These are phyloP conservation scores for Lyophyllum atratum DNA, from an alignment of 768 basidiomycete genomes.

Conservation along the genomic window DNA sequence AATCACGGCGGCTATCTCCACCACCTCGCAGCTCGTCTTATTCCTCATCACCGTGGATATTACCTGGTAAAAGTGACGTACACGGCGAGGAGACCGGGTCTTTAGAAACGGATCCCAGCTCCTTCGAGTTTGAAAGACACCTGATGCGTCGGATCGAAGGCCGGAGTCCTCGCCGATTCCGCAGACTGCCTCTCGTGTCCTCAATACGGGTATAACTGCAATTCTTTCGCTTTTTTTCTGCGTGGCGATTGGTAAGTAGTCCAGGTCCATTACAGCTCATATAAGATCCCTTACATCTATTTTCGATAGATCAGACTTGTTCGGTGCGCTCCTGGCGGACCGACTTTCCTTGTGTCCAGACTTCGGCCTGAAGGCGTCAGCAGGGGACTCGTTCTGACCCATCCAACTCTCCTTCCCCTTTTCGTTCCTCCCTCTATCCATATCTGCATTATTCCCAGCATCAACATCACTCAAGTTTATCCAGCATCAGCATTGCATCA, in stretches of 20 bases:
- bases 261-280: neutral
- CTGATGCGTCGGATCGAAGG: slow-evolving; percentile 43
- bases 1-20: slow-evolving; percentile 28
- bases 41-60: slow-evolving; percentile 38
- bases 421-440: slow-evolving; percentile 5
- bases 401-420: slow-evolving; percentile 5
- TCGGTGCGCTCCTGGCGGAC: slow-evolving; percentile 2
- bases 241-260: neutral
- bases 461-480: slow-evolving; percentile 18
- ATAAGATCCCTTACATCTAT: neutral
- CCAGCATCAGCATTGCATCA: slow-evolving; percentile 18
- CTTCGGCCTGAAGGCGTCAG: neutral
- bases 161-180: slow-evolving; percentile 31
- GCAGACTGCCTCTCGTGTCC: slow-evolving; percentile 15
- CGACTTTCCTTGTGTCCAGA: neutral
- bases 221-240: neutral
- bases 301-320: slow-evolving; percentile 11
- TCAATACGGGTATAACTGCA: slow-evolving; percentile 11
- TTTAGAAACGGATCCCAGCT: slow-evolving; percentile 32
- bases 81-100: slow-evolving; percentile 34
- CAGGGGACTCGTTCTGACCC: neutral
- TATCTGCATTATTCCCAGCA: slow-evolving; percentile 18
- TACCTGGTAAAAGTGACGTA: slow-evolving; percentile 32
- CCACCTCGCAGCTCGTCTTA: slow-evolving; percentile 36
- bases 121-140: slow-evolving; percentile 41